Evolutionary conservation across 2,329 filamentous ascomycete genomes (phyloP).

Genomic region (Epicoccum sorghinum): DNA sequence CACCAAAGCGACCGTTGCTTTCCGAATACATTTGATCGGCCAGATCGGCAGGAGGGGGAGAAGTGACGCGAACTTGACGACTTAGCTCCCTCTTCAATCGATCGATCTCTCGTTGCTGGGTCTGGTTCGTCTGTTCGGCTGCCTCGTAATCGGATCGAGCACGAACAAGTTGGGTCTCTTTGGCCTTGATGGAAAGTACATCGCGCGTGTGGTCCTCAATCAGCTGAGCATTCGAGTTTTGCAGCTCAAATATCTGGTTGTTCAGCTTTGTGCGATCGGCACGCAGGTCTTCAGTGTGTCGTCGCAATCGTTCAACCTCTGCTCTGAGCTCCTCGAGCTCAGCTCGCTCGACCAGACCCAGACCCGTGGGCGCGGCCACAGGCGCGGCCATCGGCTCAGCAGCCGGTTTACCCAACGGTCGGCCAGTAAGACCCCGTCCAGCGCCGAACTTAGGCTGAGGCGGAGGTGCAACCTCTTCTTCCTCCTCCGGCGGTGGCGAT

Average conservation of each 20-base stretch:
- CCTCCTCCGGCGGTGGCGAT: constrained; percentile 53
- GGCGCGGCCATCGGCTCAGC: constrained; percentile 63
- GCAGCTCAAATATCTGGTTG: constrained; percentile 90
- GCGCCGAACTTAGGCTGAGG: constrained; percentile 65
- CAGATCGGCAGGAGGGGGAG: constrained; percentile 58
- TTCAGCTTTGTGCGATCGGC: constrained; percentile 80
- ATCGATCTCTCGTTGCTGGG: constrained; percentile 86
- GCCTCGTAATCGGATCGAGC: constrained; percentile 89
- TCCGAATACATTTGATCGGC: constrained; percentile 60
- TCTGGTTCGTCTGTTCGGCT: constrained; percentile 83
- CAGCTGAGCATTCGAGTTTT: constrained; percentile 93
- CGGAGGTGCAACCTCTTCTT: constrained; percentile 50
- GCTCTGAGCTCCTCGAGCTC: constrained; percentile 87
- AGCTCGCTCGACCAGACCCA: constrained; percentile 82
- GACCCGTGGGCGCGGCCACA: constrained; percentile 63
- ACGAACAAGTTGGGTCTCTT: constrained; percentile 94
- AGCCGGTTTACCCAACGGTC: constrained; percentile 85
- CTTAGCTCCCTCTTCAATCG: constrained; percentile 84
- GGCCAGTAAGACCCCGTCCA: constrained; percentile 78
- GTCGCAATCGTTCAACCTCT: constrained; percentile 78
- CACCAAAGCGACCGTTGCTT: constrained; percentile 49
- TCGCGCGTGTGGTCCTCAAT: constrained; percentile 98
- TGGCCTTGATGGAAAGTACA: constrained; percentile 94
- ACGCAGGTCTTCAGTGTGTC: constrained; percentile 78
- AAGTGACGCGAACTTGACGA: constrained; percentile 60